Evolutionary conservation across 495 filamentous ascomycete genomes (phyloP).

Genomic region (Xylaria longipes): DNA sequence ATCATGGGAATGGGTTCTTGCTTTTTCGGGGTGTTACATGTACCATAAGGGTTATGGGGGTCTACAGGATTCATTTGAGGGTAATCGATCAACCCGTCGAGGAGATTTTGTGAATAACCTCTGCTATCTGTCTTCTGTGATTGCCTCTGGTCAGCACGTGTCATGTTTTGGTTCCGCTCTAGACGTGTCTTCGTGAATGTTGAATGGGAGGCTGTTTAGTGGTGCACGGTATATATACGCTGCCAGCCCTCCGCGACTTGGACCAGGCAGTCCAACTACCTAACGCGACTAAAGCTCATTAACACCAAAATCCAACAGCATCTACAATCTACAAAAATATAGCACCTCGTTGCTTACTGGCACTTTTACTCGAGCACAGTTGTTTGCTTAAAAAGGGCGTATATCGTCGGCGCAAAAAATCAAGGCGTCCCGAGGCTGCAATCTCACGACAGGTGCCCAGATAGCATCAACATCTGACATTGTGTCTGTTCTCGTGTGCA

Average conservation of each 20-base stretch:
- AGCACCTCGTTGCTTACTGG: no score
- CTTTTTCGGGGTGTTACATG: constrained; percentile 47
- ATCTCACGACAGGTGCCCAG: no score
- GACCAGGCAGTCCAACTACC: no score
- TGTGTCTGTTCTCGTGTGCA: no score
- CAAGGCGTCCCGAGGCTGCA: no score
- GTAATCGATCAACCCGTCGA: constrained; percentile 37
- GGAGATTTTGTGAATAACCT: constrained; percentile 29
- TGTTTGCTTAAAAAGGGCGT: no score
- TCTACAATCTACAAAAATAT: no score
- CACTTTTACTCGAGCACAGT: no score
- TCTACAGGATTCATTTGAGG: constrained; percentile 32
- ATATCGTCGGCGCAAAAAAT: no score
- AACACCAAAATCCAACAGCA: no score
- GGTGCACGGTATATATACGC: background rate
- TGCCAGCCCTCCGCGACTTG: background rate
- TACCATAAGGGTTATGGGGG: constrained; percentile 44
- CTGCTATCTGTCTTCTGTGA: constrained; percentile 20
- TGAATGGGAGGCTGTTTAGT: background rate
- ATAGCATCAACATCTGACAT: no score
- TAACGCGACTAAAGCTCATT: no score
- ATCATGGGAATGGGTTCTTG: constrained; percentile 43
- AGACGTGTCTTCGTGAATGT: background rate
- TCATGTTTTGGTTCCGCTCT: background rate
- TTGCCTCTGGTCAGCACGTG: background rate